Evolutionary conservation across 2,329 filamentous ascomycete genomes (phyloP).

Genomic region (Dendrostoma leiphaemia): DNA sequence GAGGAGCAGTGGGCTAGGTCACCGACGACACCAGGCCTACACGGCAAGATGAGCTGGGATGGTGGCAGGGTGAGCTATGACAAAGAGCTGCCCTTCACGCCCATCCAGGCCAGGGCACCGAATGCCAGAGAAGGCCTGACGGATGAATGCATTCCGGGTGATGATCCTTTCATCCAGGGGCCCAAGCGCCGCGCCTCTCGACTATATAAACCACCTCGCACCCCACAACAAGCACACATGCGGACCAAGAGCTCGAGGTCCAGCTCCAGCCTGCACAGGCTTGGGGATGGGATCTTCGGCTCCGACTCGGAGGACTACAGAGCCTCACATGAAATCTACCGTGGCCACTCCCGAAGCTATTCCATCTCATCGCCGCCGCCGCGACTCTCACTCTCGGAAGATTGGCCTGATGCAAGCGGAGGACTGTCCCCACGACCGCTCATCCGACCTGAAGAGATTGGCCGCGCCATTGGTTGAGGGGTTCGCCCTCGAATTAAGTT

Average conservation of each 20-base stretch:
- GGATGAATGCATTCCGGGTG: constrained; percentile 59
- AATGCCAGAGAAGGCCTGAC: constrained; percentile 63
- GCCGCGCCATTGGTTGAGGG: constrained; percentile 50
- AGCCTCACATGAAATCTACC: constrained; percentile 31
- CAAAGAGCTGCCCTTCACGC: constrained; percentile 41
- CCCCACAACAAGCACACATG: constrained; percentile 36
- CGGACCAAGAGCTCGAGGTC: constrained; percentile 47
- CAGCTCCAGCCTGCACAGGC: constrained; percentile 40
- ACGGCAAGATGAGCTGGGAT: constrained; percentile 29
- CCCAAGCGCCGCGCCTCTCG: constrained; percentile 53
- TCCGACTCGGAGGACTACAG: constrained; percentile 32
- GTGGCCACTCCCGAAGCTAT: constrained; percentile 16
- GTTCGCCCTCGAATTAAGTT: not conserved
- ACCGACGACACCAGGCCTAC: constrained; percentile 17
- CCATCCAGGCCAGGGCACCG: constrained; percentile 57
- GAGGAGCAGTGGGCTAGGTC: constrained; percentile 30
- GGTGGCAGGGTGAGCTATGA: constrained; percentile 43
- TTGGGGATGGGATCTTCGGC: constrained; percentile 30
- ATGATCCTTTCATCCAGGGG: constrained; percentile 54
- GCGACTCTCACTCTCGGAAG: constrained; percentile 45
- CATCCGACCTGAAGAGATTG: constrained; percentile 47
- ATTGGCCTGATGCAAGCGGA: constrained; percentile 33
- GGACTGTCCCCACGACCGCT: constrained; percentile 50
- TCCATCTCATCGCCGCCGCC: constrained; percentile 41
- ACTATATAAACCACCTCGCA: constrained; percentile 47